Evolutionary conservation across 2,329 filamentous ascomycete species (phyloP).

Genomic region (Epichloe brachyelytri): DNA sequence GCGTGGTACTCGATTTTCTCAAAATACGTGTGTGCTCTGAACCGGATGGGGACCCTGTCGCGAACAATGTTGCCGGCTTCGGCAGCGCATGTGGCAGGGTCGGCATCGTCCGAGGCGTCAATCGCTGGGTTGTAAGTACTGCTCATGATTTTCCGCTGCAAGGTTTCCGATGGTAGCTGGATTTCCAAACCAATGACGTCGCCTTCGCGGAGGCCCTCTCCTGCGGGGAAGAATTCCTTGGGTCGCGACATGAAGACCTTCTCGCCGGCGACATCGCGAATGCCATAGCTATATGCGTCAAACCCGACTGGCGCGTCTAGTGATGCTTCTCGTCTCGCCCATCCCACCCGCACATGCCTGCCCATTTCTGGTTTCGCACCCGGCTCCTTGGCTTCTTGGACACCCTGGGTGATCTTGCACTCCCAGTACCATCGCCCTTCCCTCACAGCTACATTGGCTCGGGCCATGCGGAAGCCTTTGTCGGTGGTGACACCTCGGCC

Average conservation of each 20-base stretch:
- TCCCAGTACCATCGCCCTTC: constrained; percentile 93
- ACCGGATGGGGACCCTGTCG: constrained; percentile 86
- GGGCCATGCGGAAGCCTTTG: constrained; percentile 83
- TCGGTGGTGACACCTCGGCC: constrained; percentile 74
- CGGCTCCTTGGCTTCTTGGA: constrained; percentile 28
- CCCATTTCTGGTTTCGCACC: constrained; percentile 34
- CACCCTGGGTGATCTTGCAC: constrained; percentile 74
- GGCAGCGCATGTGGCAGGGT: constrained; percentile 26
- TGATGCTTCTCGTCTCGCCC: constrained; percentile 67
- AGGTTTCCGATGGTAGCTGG: constrained; percentile 67
- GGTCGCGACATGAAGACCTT: constrained; percentile 88
- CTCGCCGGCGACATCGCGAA: constrained; percentile 81
- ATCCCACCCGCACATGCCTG: constrained; percentile 72
- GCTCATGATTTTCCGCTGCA: constrained; percentile 80
- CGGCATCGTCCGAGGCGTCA: constrained; percentile 46
- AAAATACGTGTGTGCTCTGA: constrained; percentile 88
- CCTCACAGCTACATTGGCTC: constrained; percentile 79
- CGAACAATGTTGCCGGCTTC: constrained; percentile 72
- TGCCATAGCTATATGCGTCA: constrained; percentile 85
- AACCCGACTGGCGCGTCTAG: constrained; percentile 76
- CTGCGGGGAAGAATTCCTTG: constrained; percentile 73
- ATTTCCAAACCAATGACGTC: constrained; percentile 94
- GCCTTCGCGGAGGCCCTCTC: constrained; percentile 71
- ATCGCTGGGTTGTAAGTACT: constrained; percentile 80
- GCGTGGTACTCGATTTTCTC: constrained; percentile 84